Evolutionary conservation across 305 asterid species (phyloP), one percentile per base, ranked within the genome.

Genomic region (Caryopteris hybrid): DNA sequence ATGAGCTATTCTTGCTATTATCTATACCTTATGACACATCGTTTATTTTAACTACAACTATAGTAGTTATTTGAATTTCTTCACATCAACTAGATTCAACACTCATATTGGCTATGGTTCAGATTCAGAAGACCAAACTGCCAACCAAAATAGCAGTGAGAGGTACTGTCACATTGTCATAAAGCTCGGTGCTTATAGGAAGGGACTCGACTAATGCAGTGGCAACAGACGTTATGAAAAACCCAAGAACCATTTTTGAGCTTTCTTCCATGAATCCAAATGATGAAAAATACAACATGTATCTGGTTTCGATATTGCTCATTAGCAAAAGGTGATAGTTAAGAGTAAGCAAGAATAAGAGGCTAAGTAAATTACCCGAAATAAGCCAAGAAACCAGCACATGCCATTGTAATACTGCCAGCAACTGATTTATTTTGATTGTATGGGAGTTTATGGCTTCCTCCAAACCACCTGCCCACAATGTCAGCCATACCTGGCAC

Each of bases 131-230:
- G 56, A 90, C 62, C 10, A 78, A 77, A 80, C 82, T 79, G 66
- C 96, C 97, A 71, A 85, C 83, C 75, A 93, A 50, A 57, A 84
- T 61, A 8, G 95, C 80, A 6, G 89, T 50, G n/a, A 90, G 87
- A 58, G 99, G 97, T 38, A 93, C 97, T 2, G 96, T 90, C 79
- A 93, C 77, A 61, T 93, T 90, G 86, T 93, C 99, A 52, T 93
- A 97, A 34, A 90, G 82, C 50, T 81, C 83, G 0, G 85, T 85
- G 84, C 99, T 93, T 42, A 90, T 25, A 29, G 99, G 96, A 80
- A 85, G 97, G 22, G 99, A 93, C 79, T 93, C 99, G 1, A 91
- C 95, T 71, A 93, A 76, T 41, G 97, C 85, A 61, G 95, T 69
- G 12, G 82, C 92, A 69, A 93, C 39, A 31, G 99, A 93, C 41